Evolutionary conservation across 495 filamentous ascomycete species (phyloP), one percentile per base, ranked within the genome.

Genomic region (Aspergillus olivimuriae): DNA sequence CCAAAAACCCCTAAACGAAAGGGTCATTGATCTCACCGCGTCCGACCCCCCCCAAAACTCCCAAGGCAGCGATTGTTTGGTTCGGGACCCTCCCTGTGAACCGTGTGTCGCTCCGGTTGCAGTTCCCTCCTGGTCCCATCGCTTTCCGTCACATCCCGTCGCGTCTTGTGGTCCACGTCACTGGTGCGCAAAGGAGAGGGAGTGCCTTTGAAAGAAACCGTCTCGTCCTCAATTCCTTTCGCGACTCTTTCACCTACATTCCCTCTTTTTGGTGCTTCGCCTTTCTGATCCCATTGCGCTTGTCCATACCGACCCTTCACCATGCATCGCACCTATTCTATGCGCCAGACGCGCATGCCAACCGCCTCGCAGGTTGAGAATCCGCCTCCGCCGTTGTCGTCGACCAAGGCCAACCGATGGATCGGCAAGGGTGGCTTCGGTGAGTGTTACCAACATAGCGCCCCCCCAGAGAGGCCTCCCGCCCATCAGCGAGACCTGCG

Each of bases 271-370:
- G 24, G 50, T 30, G 24, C 28, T 36, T 46, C 46, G 42, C 47
- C 47, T 52, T 44, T 16, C 47, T 53, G 45, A 36, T 34, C 41
- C 34, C 14, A 33, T 14, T 2, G 43, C 26, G 23, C 23, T 41
- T 39, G n/a, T 39, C 33, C 23, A 38, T 42, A 15, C 31, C 40
- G 20, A 46, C 15, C 28, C 11, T 40, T 40, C 57, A 49, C 42
- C 50, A 97, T 97, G 92, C 91, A 97, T 80, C 87, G 92, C 52
- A 95, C 92, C 51, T 98, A 98, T 61, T 95, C 89, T 52, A 95
- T 97, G 91, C 88, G 92, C 79, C 83, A 91, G 71, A 81, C 87
- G 72, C 82, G 92, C 76, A 84, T 86, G 54, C 94, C 94, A 36
- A 97, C 94, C 32, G 86, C 86, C 52, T 86, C 85, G 60, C 86